Percentiles rank a stretch among this genome's conserved stretches.
These are phyloP conservation scores for Schwanniomyces occidentalis DNA, from an alignment of 805 yeast species.

Conservation along the genomic window DNA sequence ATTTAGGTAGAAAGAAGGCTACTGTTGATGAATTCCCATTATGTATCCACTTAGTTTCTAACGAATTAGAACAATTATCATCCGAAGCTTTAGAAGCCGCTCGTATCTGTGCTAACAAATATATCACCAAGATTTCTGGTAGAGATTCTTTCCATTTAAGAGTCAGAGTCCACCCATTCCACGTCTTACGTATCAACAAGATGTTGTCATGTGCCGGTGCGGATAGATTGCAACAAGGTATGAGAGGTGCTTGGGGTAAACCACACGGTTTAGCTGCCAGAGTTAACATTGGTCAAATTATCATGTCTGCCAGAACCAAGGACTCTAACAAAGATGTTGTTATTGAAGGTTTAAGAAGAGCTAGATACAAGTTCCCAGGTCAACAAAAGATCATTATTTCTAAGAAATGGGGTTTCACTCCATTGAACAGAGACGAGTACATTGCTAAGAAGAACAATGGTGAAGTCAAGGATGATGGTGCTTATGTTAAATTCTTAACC, in stretches of 20 bases:
- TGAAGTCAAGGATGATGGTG: slow-evolving; percentile 99
- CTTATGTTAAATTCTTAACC: slow-evolving; percentile 97
- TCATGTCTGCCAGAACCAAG: slow-evolving; percentile 97
- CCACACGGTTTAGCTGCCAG: slow-evolving; percentile 99
- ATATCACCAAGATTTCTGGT: slow-evolving; percentile 96
- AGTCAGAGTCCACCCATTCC: slow-evolving; percentile 99
- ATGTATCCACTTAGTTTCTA: slow-evolving; percentile 98
- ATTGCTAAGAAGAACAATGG: slow-evolving; percentile 91
- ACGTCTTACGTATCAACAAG: slow-evolving; percentile 99
- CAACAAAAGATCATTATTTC: slow-evolving; percentile 99
- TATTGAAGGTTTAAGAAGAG: slow-evolving; percentile 99
- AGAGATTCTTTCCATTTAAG: slow-evolving; percentile 99
- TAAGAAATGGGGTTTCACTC: slow-evolving; percentile 99
- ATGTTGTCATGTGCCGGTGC: slow-evolving; percentile 99
- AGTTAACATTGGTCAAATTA: slow-evolving; percentile 97
- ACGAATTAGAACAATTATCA: slow-evolving; percentile 98
- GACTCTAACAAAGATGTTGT: slow-evolving; percentile 97
- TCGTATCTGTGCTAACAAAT: slow-evolving; percentile 99
- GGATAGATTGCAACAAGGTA: slow-evolving; percentile 99
- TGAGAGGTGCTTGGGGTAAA: slow-evolving; percentile 99
- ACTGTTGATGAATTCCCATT: slow-evolving; percentile 99
- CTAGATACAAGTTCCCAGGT: slow-evolving; percentile 99
- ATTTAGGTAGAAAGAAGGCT: slow-evolving; percentile 99
- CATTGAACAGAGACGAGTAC: slow-evolving; percentile 97
- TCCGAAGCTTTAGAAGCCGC: slow-evolving; percentile 99